Base-by-base conservation (phyloP, 768 basidiomycete species). In the Lactarius indigo region DNA sequence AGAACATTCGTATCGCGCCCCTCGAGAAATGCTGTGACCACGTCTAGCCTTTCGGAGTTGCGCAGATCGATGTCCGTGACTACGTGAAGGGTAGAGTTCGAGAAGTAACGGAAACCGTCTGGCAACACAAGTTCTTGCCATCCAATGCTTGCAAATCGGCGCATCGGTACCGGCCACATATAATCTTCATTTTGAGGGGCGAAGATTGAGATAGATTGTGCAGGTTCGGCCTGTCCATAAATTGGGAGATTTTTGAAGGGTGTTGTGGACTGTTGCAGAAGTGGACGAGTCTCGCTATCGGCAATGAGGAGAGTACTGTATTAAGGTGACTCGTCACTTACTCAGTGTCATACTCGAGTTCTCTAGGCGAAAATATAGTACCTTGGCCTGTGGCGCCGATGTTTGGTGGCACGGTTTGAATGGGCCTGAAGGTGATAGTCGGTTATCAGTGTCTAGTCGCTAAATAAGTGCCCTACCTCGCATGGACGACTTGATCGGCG, bases 41-140 rank as follows among this genome's bases (percentile, higher is more conserved):
- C 77, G 26, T 83, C 81, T 18, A 91, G 78, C 63, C 79, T 79
- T 57, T 79, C 77, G 55, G 83, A 72, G 57, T 77, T 79, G 54
- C 88, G 83, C 57, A 93, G 76, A 70, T 91, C 85, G 54, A 88
- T 76, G 72, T 93, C 92, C 20, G 90, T 89, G n/a, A 85, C 85
- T 61, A 87, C 79, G 52, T 82, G 84, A 42, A 82, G 75, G 15
- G 81, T 83, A 4, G 84, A 83, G 72, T 91, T 89, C 54, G 84
- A 82, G 71, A 87, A 94, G 76, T 94, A 94, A 41, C 83, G 78
- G 5, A 83, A 77, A 12, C 84, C 85, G 70, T 92, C 89, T 1
- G 92, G 91, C n/a, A 94, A 84, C 26, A 83, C 79, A 73, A 90
- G 85, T 72, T 88, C 89, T 57, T 84, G 79, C 91, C 91, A 93